Base-by-base conservation (phyloP, 495 filamentous ascomycete genomes). In the Physcia stellaris region DNA sequence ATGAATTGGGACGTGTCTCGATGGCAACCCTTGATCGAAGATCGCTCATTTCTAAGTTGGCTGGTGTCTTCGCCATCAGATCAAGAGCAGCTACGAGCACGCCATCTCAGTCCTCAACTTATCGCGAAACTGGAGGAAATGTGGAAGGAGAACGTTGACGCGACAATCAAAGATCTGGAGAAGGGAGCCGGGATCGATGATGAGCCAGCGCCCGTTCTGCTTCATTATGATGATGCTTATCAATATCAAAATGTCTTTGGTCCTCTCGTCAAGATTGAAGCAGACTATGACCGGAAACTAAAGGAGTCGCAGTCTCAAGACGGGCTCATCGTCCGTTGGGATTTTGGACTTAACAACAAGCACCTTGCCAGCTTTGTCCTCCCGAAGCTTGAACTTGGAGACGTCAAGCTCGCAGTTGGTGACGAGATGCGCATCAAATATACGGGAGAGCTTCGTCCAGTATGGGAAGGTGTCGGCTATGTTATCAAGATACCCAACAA, bases 401-500 rank as follows among this genome's bases (percentile, higher is more conserved):
- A 99, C 61, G 92, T 96, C 37, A 99, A 99, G 61, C 64, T 99
- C 45, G 90, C 90, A 2, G 92, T 99, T 26, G 90, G 90, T 39
- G 90, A 99, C 55, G 90, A 99, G 56, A 99, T 99, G 90, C 79
- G 90, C 6, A 63, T 99, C 37, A 83, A 92, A 47, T 99, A 99
- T 62, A 90, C 80, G 39, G 90, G 90, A 43, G 90, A 96, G 59
- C 68, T 99, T 29, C 84, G 92, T 16, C 68, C 86, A 22, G 79
- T 86, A 43, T 99, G 90, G 90, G 90, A 99, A 53, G 90, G 90
- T 17, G 92, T 99, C 19, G 90, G 90, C 37, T 99, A 99, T 58
- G 90, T 99, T 37, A 86, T 96, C 61, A 99, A 99, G 62, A 96
- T 99, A 44, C 90, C 90, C 5, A 96, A 99, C 67, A 96, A 96